These are phyloP conservation scores for Cytospora schulzeri DNA, from an alignment of 2,329 filamentous ascomycete genomes.

Conservation along the genomic window DNA sequence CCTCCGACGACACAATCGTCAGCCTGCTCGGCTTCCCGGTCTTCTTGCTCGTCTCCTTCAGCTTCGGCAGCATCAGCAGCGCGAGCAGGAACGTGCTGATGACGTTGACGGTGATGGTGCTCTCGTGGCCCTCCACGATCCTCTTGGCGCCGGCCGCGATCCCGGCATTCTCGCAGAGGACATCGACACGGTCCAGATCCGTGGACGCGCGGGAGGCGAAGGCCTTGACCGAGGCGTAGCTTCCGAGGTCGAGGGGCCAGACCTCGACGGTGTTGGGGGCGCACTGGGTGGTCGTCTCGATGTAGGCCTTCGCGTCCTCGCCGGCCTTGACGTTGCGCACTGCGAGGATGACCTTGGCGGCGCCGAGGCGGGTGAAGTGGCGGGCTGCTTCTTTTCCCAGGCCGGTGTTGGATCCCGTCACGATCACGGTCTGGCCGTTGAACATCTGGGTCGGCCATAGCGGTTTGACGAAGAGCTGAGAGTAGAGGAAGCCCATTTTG, in stretches of 20 bases:
- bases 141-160: constrained; percentile 44
- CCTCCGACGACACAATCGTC: constrained; percentile 17
- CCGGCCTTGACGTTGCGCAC: constrained; percentile 38
- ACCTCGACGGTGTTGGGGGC: constrained; percentile 33
- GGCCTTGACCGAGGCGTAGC: constrained; percentile 42
- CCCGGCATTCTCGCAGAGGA: constrained; percentile 46
- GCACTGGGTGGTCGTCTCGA: constrained; percentile 28
- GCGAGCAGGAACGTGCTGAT: constrained; percentile 44
- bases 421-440: constrained; percentile 38
- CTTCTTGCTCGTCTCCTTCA: constrained; percentile 38
- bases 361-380: constrained; percentile 39
- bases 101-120: constrained; percentile 44
- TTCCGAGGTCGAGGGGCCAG: constrained; percentile 47
- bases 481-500: constrained; percentile 24
- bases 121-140: constrained; percentile 48
- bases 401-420: constrained; percentile 46
- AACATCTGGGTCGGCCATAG: constrained; percentile 20
- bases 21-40: constrained; percentile 26
- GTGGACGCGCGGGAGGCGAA: constrained; percentile 40
- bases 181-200: constrained; percentile 45
- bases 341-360: constrained; percentile 42
- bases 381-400: constrained; percentile 44
- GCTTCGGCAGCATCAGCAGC: constrained; percentile 48
- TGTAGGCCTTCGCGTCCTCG: constrained; percentile 31
- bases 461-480: constrained; percentile 23